Base-by-base conservation (phyloP, 1,139 yeast species). In the Protomyces arabidopsidicola region DNA sequence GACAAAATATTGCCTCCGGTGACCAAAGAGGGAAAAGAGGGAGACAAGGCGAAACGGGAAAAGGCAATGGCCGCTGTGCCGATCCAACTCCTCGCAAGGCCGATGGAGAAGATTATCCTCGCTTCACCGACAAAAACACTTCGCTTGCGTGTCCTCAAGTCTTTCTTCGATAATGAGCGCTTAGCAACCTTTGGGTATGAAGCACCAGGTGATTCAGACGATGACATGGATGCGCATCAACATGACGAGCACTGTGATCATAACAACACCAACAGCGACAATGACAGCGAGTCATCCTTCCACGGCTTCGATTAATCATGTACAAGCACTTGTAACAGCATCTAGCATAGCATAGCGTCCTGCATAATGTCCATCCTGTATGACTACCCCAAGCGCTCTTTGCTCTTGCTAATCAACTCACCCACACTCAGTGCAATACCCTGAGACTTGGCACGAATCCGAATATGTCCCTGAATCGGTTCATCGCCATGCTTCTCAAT, bases 361-460 rank as follows among this genome's bases (percentile, higher is more conserved):
- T 27, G 31, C 31, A 27, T 27, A 27, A 24, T 4, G 4, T 5
- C 31, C 31, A 27, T 27, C 6, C 8, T 27, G 31, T 27, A 27
- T 27, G 31, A 27, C 31, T 27, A 27, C 8, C 4, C 2, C 31
- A 27, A 27, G 31, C 31, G 31, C 8, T 27, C 31, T 27, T 12
- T 36, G 16, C 9, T 58, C 56, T 58, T 58, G 35, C 27, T 52
- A 48, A 64, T 60, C 20, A 60, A 38, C 27, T 95, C 98, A 69
- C 99, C 99, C 71, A 95, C 81, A 3, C 96, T 87, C 69, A 95
- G 80, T 14, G 98, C 98, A 70, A 95, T 82, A 2, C 98, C 98
- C 79, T 95, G 98, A 35, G 98, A 97, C 83, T 93, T 93, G 39
- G 97, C 88, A 77, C 99, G 85, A 72, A 95, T 91, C 77, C 98